Percentiles rank a stretch among this genome's conserved stretches.
phyloP scores from a whole-genome alignment of 345 rosid species.

The Zanthoxylum bungeanum region DNA sequence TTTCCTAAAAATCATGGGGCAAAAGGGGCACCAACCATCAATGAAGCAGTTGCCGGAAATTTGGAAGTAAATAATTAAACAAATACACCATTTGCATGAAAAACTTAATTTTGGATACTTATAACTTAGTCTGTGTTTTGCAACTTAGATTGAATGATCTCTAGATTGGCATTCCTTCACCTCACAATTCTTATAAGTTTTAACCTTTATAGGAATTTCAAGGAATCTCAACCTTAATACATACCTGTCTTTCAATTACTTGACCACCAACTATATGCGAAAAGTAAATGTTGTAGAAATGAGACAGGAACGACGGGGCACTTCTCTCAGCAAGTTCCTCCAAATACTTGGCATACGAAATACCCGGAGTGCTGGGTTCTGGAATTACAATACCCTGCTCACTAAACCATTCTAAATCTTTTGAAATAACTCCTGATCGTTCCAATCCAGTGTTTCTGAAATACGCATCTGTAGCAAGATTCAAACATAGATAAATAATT shows the following conservation, averaged over 20 bases:
- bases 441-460: slow-evolving; percentile 89
- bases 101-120: neutral
- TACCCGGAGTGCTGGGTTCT: slow-evolving; percentile 59
- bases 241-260: slow-evolving; percentile 68
- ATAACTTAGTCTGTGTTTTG: neutral
- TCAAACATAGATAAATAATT: neutral
- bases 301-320: slow-evolving; percentile 75
- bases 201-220: neutral
- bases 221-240: neutral
- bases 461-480: slow-evolving; percentile 57
- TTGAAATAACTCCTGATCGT: slow-evolving; percentile 54
- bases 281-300: slow-evolving; percentile 88
- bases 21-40: neutral
- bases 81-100: neutral
- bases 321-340: slow-evolving; percentile 65
- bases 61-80: neutral
- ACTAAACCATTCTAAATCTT: slow-evolving; percentile 68
- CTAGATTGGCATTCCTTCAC: neutral
- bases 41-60: neutral
- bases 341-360: slow-evolving; percentile 62
- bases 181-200: neutral
- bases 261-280: slow-evolving; percentile 89
- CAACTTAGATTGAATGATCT: neutral
- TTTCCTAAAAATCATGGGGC: neutral
- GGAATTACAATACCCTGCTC: slow-evolving; percentile 47